Evolutionary conservation across 768 basidiomycete species (phyloP).

Genomic region (Termitomyces sp.): DNA sequence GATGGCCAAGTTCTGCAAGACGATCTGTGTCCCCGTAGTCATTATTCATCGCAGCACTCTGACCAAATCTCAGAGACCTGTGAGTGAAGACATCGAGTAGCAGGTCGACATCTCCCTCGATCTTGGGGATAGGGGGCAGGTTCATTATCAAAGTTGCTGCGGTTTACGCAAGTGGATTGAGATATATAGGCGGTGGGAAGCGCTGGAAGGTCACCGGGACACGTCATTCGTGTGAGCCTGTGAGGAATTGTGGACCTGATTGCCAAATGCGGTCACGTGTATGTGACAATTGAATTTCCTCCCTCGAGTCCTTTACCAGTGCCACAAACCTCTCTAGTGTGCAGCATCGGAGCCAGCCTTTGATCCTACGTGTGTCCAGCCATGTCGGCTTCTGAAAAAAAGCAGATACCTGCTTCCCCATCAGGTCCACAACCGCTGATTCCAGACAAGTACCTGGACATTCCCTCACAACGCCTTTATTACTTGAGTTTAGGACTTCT

Average conservation of each 20-base stretch:
- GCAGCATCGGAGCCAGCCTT: neutral
- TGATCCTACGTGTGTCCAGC: neutral
- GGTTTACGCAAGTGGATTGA: neutral
- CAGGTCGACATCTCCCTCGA: slow-evolving; percentile 50
- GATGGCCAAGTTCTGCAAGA: slow-evolving; percentile 53
- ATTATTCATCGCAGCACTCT: slow-evolving; percentile 28
- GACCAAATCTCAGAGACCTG: slow-evolving; percentile 30
- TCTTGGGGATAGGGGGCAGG: slow-evolving; percentile 48
- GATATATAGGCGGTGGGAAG: neutral
- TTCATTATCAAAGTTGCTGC: slow-evolving; percentile 1
- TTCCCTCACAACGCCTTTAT: slow-evolving; percentile 79
- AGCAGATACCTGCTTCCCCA: slow-evolving; percentile 2
- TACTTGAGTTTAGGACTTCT: slow-evolving; percentile 71
- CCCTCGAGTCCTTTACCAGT: neutral
- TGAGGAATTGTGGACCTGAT: neutral
- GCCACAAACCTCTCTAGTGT: neutral
- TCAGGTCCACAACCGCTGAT: slow-evolving; percentile 45
- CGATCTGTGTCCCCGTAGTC: slow-evolving; percentile 60
- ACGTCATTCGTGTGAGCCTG: neutral
- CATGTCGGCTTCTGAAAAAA: slow-evolving; percentile 19
- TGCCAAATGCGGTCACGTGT: slow-evolving; percentile 13
- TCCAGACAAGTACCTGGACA: slow-evolving; percentile 68
- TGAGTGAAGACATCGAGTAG: slow-evolving; percentile 60
- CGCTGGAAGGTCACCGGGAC: neutral
- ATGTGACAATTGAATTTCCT: neutral